Percentiles rank a stretch among this genome's conserved stretches.
Evolutionary conservation across 345 rosid species (phyloP).

Genomic region (Capsella bursapastoris): DNA sequence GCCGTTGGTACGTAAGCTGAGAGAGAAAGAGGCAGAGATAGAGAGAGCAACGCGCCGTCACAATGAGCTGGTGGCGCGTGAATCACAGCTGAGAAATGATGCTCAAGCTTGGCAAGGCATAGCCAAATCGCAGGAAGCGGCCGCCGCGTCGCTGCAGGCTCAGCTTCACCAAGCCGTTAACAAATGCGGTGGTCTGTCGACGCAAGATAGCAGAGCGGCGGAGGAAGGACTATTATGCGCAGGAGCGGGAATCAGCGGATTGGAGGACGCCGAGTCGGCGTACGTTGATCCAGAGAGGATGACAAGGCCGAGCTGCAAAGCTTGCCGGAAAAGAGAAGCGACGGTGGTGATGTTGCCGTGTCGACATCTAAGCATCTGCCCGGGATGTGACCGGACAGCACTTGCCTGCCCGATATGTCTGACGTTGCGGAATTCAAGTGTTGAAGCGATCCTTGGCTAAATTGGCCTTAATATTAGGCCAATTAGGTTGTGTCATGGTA

Average conservation of each 20-base stretch:
- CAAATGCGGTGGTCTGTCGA: constrained; percentile 33
- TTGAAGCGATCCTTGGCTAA: constrained; percentile 60
- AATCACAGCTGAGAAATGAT: constrained; percentile 63
- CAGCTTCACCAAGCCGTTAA: constrained; percentile 66
- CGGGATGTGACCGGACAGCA: constrained; percentile 66
- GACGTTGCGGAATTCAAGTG: constrained; percentile 60
- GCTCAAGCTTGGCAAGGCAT: constrained; percentile 75
- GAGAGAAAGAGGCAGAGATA: constrained; percentile 70
- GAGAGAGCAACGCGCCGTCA: constrained; percentile 70
- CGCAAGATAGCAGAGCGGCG: constrained; percentile 51
- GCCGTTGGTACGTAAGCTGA: constrained; percentile 53
- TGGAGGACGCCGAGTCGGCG: constrained; percentile 77
- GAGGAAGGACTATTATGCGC: constrained; percentile 9
- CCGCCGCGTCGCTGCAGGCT: constrained; percentile 72
- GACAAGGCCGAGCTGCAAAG: constrained; percentile 5
- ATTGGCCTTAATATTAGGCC: not conserved
- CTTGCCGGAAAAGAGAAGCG: constrained; percentile 48
- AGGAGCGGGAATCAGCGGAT: not conserved
- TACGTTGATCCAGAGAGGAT: constrained; percentile 33
- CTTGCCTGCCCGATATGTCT: constrained; percentile 77
- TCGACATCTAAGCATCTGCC: constrained; percentile 77
- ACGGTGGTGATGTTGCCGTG: constrained; percentile 83
- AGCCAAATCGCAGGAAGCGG: constrained; percentile 65
- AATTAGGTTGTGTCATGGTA: not conserved
- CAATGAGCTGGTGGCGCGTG: constrained; percentile 72